Evolutionary conservation across 192 early-diverging fungal species (phyloP).

Genomic region (Entophlyctis luteolus): DNA sequence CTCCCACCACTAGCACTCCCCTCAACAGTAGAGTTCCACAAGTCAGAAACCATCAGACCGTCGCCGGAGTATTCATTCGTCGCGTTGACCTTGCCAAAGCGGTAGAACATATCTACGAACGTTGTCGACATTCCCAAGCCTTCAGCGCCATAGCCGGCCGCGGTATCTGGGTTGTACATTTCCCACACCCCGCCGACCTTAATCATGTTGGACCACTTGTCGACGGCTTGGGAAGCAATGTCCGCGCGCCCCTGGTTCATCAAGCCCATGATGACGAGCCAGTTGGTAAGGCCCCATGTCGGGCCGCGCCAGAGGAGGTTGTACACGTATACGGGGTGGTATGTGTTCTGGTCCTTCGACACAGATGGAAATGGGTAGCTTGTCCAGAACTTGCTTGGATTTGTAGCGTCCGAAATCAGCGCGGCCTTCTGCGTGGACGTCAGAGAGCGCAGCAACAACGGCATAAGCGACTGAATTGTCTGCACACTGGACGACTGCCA

Average conservation of each 20-base stretch:
- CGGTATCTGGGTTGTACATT: constrained; percentile 16
- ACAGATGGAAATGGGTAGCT: constrained; percentile 10
- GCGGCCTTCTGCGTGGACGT: neutral
- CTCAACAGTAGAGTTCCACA: neutral
- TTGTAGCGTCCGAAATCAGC: constrained; percentile 5
- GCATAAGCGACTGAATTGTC: constrained; percentile 6
- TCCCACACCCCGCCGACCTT: constrained; percentile 3
- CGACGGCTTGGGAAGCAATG: neutral
- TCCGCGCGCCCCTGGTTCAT: neutral
- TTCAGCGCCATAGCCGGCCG: constrained; percentile 11
- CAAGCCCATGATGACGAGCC: constrained; percentile 8
- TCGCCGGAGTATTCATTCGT: constrained; percentile 2
- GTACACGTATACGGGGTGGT: neutral
- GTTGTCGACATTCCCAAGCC: constrained; percentile 12
- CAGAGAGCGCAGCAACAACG: constrained; percentile 1
- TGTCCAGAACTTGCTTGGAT: constrained; percentile 12
- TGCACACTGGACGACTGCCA: neutral
- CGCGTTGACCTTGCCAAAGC: neutral
- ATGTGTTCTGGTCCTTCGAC: neutral
- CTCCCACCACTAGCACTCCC: neutral
- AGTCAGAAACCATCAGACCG: neutral
- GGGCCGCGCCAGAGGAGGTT: constrained; percentile 16
- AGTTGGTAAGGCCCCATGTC: constrained; percentile 12
- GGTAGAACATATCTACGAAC: constrained; percentile 1
- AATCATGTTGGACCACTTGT: constrained; percentile 1